Evolutionary conservation across 2,329 filamentous ascomycete species (phyloP), one percentile per base, ranked within the genome.

Genomic region (Phoma herbarum): DNA sequence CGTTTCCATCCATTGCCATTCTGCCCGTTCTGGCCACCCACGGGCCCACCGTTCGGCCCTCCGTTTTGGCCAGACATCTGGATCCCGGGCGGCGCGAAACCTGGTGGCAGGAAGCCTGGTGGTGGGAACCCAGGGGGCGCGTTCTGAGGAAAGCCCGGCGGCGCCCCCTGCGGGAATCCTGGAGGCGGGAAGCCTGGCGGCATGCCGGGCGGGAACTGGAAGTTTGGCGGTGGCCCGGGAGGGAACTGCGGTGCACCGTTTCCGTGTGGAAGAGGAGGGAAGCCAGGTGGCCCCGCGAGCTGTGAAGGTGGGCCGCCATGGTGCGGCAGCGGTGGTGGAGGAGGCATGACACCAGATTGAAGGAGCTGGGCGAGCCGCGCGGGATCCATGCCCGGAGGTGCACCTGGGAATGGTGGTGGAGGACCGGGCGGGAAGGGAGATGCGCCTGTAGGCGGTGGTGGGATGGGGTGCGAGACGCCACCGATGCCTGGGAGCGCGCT

Each of bases 401-500:
- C 72, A 47, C 22, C 49, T 26, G 60, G 56, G 50, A 70, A 67
- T 18, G 68, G 66, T 2, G 64, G 55, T 4, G 62, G 63, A 9
- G 64, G 60, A 3, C 60, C 60, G 33, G 44, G 47, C 55, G 66
- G 64, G n/a, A 73, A 67, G 18, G 72, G 68, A 3, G 43, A 49
- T 25, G 58, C 57, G 49, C 55, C 61, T 39, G 60, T 59, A 31
- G 71, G 65, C 3, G 60, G 78, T 62, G 52, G 75, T 14, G 46
- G 52, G 11, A 52, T 37, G 26, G 67, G 61, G 26, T 62, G 68
- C 43, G 68, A 70, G 39, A 78, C 78, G 23, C 78, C 79, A 14
- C 82, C 82, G 56, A 84, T 83, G 16, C 73, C 73, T 22, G 82
- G 82, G 10, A 85, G 79, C 47, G 64, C 78, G 44, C 81, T 68